phyloP scores from a whole-genome alignment of 2,329 filamentous ascomycete genomes.

The Xylariaceae sp. region DNA sequence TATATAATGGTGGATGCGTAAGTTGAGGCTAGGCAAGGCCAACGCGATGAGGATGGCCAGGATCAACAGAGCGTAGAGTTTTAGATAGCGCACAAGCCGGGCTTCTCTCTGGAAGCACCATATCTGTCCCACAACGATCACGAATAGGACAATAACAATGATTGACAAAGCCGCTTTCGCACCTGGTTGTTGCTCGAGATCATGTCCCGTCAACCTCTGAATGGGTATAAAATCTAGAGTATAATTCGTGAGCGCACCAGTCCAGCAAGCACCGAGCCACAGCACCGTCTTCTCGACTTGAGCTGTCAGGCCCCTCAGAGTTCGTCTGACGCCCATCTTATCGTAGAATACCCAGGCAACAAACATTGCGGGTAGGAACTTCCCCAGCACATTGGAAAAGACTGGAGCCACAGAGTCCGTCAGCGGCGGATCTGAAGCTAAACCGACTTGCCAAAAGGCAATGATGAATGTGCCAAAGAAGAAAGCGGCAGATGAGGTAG shows the following conservation, averaged over 20 bases:
- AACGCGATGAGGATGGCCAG: constrained; percentile 67
- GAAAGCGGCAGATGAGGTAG: constrained; percentile 73
- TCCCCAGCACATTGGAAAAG: constrained; percentile 74
- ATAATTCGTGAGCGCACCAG: constrained; percentile 90
- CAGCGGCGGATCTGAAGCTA: constrained; percentile 83
- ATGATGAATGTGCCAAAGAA: constrained; percentile 81
- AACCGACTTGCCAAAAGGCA: constrained; percentile 84
- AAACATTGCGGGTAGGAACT: constrained; percentile 84
- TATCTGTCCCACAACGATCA: constrained; percentile 71
- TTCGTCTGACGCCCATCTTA: constrained; percentile 73
- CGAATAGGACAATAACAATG: constrained; percentile 68
- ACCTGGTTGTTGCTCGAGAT: constrained; percentile 84
- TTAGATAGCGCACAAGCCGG: constrained; percentile 72
- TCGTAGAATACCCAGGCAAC: constrained; percentile 84
- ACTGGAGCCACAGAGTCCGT: constrained; percentile 66
- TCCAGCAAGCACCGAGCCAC: constrained; percentile 88
- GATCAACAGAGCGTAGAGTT: constrained; percentile 70
- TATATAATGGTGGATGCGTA: constrained; percentile 92
- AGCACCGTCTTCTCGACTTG: constrained; percentile 88
- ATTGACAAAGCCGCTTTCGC: constrained; percentile 78
- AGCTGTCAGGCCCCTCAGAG: constrained; percentile 69
- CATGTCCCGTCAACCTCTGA: constrained; percentile 83
- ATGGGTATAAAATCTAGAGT: constrained; percentile 95
- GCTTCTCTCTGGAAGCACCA: constrained; percentile 86
- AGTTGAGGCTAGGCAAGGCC: constrained; percentile 69